Evolutionary conservation across 1,139 yeast genomes (phyloP).

Genomic region (Debaryomycetaceae sp.): DNA sequence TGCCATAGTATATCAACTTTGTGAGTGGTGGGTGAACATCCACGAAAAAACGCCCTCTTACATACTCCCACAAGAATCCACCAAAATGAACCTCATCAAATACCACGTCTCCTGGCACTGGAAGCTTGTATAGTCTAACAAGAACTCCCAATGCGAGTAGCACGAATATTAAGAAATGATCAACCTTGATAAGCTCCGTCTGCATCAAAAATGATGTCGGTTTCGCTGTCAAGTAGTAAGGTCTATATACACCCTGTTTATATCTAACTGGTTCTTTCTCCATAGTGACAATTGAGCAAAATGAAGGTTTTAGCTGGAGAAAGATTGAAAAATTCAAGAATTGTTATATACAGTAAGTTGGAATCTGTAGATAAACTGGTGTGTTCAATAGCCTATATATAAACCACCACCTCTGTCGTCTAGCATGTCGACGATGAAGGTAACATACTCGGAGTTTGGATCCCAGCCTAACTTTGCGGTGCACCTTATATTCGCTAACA

Average conservation of each 20-base stretch:
- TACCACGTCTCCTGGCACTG: slow-evolving; percentile 75
- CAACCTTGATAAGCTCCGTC: slow-evolving; percentile 9
- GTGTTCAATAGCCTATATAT: slow-evolving; percentile 36
- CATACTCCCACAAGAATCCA: slow-evolving; percentile 42
- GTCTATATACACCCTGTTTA: background rate
- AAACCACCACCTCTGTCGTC: slow-evolving; percentile 44
- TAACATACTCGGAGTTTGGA: slow-evolving; percentile 64
- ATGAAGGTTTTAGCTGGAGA: background rate
- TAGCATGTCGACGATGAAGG: slow-evolving; percentile 33
- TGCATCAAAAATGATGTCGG: background rate
- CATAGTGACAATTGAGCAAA: background rate
- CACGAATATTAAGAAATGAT: slow-evolving; percentile 19
- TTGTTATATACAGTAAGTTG: slow-evolving; percentile 1
- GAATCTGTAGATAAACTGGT: background rate
- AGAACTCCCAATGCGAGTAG: slow-evolving; percentile 18
- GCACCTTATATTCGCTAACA: slow-evolving; percentile 58
- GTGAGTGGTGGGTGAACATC: slow-evolving; percentile 65
- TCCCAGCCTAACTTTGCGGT: slow-evolving; percentile 89
- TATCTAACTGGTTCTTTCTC: background rate
- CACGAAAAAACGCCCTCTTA: slow-evolving; percentile 56
- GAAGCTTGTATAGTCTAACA: slow-evolving; percentile 53
- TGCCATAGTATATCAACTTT: slow-evolving; percentile 43
- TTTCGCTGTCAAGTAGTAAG: background rate
- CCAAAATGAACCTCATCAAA: slow-evolving; percentile 82
- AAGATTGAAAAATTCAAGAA: background rate